These are phyloP conservation scores for Ceratobasidium sp. DNA, from an alignment of 1,284 basidiomycete species.

Conservation along the genomic window DNA sequence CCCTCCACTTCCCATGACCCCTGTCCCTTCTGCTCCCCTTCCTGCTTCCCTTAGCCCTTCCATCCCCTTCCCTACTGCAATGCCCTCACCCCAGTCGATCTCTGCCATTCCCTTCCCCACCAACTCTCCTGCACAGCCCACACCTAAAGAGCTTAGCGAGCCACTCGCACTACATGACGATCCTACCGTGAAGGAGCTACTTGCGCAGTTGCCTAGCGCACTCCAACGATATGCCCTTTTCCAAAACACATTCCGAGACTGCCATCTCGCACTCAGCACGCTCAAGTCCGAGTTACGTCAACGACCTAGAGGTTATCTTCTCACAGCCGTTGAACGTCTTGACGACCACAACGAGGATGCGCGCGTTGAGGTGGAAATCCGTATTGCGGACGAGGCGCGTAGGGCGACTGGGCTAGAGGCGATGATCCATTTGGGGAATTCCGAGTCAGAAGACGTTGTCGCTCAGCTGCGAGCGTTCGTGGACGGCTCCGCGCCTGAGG, in stretches of 20 bases:
- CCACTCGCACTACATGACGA: background rate
- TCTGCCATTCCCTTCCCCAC: slow-evolving; percentile 16
- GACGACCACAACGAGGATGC: slow-evolving; percentile 85
- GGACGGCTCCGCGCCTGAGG: slow-evolving; percentile 63
- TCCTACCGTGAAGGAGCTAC: slow-evolving; percentile 18
- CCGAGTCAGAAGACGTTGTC: slow-evolving; percentile 60
- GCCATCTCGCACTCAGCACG: slow-evolving; percentile 69
- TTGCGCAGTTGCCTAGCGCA: slow-evolving; percentile 19
- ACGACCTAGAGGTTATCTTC: slow-evolving; percentile 58
- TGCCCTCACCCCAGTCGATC: background rate
- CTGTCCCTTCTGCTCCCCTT: background rate
- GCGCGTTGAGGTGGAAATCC: slow-evolving; percentile 87
- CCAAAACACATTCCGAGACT: slow-evolving; percentile 73
- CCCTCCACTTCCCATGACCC: background rate
- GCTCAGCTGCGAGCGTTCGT: slow-evolving; percentile 69
- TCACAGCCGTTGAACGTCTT: slow-evolving; percentile 70
- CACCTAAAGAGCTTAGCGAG: background rate
- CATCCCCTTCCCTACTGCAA: background rate
- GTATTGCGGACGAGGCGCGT: slow-evolving; percentile 79
- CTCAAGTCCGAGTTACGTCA: slow-evolving; percentile 56
- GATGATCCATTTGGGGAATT: slow-evolving; percentile 69
- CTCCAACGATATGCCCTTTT: slow-evolving; percentile 51
- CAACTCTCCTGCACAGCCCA: slow-evolving; percentile 4
- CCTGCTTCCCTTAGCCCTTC: background rate
- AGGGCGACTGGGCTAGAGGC: slow-evolving; percentile 77